Conservation (phyloP, 1,284 basidiomycete species). For the Apiotrichum brassicae region DNA sequence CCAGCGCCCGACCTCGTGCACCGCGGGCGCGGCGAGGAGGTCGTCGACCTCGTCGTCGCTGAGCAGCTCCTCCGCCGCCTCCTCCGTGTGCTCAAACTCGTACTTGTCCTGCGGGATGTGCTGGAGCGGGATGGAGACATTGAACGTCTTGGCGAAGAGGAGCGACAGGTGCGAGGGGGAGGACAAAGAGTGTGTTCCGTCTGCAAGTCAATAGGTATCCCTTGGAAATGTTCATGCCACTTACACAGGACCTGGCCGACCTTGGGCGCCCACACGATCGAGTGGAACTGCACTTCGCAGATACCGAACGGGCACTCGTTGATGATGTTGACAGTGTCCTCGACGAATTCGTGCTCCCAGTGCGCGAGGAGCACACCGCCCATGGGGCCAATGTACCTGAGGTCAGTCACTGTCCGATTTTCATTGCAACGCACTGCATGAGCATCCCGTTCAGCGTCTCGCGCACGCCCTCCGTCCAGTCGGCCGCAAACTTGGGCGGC, state of each 20-base stretch:
- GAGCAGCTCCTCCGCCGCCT: slow-evolving; percentile 24
- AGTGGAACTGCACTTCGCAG: slow-evolving; percentile 69
- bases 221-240: slow-evolving; percentile 26
- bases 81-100: slow-evolving; percentile 70
- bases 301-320: slow-evolving; percentile 82
- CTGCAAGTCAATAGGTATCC: slow-evolving; percentile 47
- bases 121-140: slow-evolving; percentile 87
- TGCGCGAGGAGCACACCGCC: slow-evolving; percentile 83
- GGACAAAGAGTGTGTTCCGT: slow-evolving; percentile 77
- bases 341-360: slow-evolving; percentile 65
- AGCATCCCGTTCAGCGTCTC: slow-evolving; percentile 88
- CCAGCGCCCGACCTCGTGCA: slow-evolving; percentile 63
- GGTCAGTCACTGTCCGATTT: background rate
- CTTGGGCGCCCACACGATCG: slow-evolving; percentile 81
- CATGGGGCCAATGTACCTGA: slow-evolving; percentile 80
- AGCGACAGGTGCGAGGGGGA: slow-evolving; percentile 92
- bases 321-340: slow-evolving; percentile 63
- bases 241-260: slow-evolving; percentile 77
- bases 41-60: slow-evolving; percentile 36
- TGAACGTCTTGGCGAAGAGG: slow-evolving; percentile 90
- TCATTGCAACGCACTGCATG: slow-evolving; percentile 65
- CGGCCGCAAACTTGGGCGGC: slow-evolving; percentile 69
- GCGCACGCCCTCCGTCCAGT: slow-evolving; percentile 64
- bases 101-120: slow-evolving; percentile 78
- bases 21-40: slow-evolving; percentile 20